Conservation (phyloP, 169 alveolate species). For the Plasmodium gonderi region DNA sequence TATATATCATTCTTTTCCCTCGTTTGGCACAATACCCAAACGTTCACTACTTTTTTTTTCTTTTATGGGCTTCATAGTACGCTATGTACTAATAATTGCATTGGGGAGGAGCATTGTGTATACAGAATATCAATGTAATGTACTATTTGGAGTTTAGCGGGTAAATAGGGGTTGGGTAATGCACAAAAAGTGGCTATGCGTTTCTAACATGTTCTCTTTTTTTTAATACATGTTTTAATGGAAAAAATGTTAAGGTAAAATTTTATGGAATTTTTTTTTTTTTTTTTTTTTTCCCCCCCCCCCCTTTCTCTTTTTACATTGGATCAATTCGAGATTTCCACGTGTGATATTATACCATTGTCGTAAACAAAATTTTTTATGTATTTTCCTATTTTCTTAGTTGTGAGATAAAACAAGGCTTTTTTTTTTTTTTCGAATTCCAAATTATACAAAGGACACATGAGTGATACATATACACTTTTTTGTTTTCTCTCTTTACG, state of each 20-base stretch:
- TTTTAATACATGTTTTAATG: background rate
- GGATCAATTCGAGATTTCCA: background rate
- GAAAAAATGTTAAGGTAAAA: background rate
- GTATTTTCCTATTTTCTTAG: background rate
- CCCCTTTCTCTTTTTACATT: background rate
- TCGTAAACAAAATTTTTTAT: background rate
- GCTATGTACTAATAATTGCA: no score
- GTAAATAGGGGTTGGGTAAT: no score
- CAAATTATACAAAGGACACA: background rate
- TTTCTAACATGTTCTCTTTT: no score
- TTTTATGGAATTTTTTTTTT: background rate
- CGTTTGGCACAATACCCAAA: no score
- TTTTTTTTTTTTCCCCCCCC: background rate
- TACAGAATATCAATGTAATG: background rate
- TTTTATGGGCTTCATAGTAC: no score
- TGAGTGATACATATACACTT: background rate
- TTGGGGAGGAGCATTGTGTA: background rate
- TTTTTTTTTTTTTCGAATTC: background rate
- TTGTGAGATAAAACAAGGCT: background rate
- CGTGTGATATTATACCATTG: background rate
- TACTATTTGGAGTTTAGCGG: background rate
- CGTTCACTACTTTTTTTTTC: no score
- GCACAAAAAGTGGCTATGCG: no score
- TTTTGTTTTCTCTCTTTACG: background rate
- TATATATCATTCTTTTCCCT: no score